These are phyloP conservation scores for Xylaria sp. DNA, from an alignment of 2,329 filamentous ascomycete genomes.

Conservation along the genomic window DNA sequence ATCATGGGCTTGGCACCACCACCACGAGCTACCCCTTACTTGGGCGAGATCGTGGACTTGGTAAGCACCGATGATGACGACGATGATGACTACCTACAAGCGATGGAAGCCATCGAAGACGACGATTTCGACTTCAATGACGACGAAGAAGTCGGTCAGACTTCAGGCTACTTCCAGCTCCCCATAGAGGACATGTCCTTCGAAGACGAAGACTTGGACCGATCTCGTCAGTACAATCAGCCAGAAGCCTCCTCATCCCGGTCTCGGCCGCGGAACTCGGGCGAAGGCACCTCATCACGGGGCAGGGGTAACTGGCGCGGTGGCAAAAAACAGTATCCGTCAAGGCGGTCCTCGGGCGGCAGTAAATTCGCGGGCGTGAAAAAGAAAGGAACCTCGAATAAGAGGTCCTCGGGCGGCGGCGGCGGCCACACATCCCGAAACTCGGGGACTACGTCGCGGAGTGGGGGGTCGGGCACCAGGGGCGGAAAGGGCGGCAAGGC, in stretches of 20 bases:
- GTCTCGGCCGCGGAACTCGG: conserved; percentile 16
- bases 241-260: conserved; percentile 18
- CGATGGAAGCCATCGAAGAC: conserved; percentile 22
- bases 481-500: conserved; percentile 13
- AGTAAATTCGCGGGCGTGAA: conserved; percentile 17
- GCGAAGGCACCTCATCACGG: conserved; percentile 22
- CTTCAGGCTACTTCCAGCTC: conserved; percentile 45
- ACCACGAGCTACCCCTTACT: conserved; percentile 9
- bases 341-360: conserved; percentile 15
- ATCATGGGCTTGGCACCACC: conserved; percentile 39
- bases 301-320: conserved; percentile 21
- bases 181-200: conserved; percentile 27
- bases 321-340: conserved; percentile 21
- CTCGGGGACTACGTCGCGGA: conserved; percentile 5
- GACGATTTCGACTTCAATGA: conserved; percentile 22
- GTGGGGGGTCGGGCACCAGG: not conserved
- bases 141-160: conserved; percentile 31
- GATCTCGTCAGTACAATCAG: conserved; percentile 8
- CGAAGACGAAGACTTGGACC: conserved; percentile 26
- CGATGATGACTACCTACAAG: conserved; percentile 16
- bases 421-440: conserved; percentile 15
- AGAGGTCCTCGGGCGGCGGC: conserved; percentile 11
- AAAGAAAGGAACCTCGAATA: conserved; percentile 20
- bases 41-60: conserved; percentile 43
- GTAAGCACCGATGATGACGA: conserved; percentile 38